A percentile compares a stretch with the other conserved stretches of the same genome.
These are phyloP conservation scores for Amniculicola lignicola DNA, from an alignment of 495 filamentous ascomycete genomes.

Conservation along the genomic window DNA sequence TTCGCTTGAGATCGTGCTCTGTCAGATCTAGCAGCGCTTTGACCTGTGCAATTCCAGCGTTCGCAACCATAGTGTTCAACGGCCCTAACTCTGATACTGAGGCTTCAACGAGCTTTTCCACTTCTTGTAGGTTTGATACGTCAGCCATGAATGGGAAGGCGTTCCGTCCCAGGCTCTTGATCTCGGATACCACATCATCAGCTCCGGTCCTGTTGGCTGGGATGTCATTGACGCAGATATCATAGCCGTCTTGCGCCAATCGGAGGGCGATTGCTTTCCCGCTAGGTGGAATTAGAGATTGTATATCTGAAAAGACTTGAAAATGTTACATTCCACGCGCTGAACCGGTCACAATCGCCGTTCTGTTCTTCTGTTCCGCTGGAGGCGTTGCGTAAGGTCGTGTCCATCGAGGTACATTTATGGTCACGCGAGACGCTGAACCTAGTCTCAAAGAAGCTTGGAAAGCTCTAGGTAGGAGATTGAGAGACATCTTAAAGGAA, in stretches of 20 bases:
- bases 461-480: too few species aligned
- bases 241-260: conserved; percentile 58
- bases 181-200: conserved; percentile 51
- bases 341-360: conserved; percentile 59
- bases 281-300: conserved; percentile 26
- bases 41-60: conserved; percentile 59
- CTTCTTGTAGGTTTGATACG: conserved; percentile 51
- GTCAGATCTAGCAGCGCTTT: conserved; percentile 52
- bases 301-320: not conserved
- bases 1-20: conserved; percentile 48
- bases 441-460: conserved; percentile 7
- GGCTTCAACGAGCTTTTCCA: conserved; percentile 49
- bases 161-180: conserved; percentile 47
- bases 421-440: not conserved
- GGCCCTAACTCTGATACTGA: conserved; percentile 51
- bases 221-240: conserved; percentile 60
- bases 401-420: conserved; percentile 1
- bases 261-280: conserved; percentile 60
- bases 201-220: conserved; percentile 45
- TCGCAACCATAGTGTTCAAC: conserved; percentile 59
- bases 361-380: conserved; percentile 29
- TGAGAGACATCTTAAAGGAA: too few species aligned
- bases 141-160: conserved; percentile 52
- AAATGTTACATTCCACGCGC: conserved; percentile 51
- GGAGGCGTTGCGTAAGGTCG: conserved; percentile 14